Evolutionary conservation across 75 land plant species (phyloP).

Genomic region (Picea glauca): DNA sequence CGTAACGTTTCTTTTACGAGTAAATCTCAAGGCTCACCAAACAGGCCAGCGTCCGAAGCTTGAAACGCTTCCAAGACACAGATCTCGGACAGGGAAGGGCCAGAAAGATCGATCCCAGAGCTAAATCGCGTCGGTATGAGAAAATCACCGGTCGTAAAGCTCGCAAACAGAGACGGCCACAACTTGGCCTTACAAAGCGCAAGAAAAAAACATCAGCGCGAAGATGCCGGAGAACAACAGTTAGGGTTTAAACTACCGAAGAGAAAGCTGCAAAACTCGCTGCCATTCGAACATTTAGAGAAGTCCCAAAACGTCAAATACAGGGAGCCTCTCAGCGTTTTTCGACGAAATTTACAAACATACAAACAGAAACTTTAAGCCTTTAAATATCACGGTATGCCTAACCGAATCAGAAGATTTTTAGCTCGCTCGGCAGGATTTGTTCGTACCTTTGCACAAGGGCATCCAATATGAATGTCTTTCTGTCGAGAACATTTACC

Average conservation of each 20-base stretch:
- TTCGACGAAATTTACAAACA: neutral
- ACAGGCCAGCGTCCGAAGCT: neutral
- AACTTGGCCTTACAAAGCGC: neutral
- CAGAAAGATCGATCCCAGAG: neutral
- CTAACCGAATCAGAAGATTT: neutral
- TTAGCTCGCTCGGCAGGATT: neutral
- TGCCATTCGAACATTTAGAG: neutral
- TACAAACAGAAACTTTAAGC: neutral
- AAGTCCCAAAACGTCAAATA: neutral
- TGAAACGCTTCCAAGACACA: neutral
- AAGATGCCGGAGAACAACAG: neutral
- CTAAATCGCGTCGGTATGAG: neutral
- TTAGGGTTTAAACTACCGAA: constrained; percentile 8
- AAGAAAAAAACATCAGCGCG: neutral
- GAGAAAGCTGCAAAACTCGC: neutral
- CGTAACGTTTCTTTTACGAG: neutral
- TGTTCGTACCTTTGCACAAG: neutral
- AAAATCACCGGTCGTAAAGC: neutral
- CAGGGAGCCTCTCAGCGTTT: neutral
- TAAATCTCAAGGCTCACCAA: neutral
- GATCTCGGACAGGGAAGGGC: neutral
- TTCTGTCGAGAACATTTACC: neutral
- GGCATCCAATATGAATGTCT: neutral
- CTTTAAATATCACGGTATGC: neutral
- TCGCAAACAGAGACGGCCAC: neutral